phyloP scores from a whole-genome alignment of 306 rosid genomes.

The Sicyos edulis region DNA sequence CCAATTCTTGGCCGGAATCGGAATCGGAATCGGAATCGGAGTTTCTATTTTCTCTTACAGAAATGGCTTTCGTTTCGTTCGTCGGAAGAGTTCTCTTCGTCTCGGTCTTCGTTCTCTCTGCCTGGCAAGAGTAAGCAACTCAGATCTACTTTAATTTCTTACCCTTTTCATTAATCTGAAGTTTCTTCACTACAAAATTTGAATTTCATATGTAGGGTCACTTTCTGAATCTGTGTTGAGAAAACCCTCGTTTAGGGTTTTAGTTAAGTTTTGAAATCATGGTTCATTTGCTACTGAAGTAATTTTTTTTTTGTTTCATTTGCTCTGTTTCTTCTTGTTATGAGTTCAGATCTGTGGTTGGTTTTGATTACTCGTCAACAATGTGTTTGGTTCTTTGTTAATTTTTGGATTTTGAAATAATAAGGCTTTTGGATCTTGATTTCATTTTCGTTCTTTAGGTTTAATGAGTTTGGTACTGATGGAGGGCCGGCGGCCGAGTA shows the following conservation, averaged over 20 bases:
- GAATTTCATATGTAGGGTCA: neutral
- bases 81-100: constrained; percentile 57
- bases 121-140: constrained; percentile 52
- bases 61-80: constrained; percentile 55
- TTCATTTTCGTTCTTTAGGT: constrained; percentile 24
- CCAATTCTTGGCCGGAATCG: neutral
- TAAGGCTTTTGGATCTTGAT: neutral
- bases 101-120: constrained; percentile 51
- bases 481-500: constrained; percentile 53
- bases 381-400: neutral
- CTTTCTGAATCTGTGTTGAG: neutral
- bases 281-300: neutral
- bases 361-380: neutral
- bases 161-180: neutral
- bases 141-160: constrained; percentile 30
- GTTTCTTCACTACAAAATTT: neutral
- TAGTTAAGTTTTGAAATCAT: neutral
- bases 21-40: neutral
- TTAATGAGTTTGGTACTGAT: constrained; percentile 46
- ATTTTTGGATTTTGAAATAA: neutral
- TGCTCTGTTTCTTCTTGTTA: neutral
- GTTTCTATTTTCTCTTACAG: neutral
- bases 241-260: neutral
- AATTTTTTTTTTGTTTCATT: neutral
- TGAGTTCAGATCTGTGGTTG: constrained; percentile 10